Evolutionary conservation across 2,329 filamentous ascomycete species (phyloP).

Genomic region (Fusarium begoniae): DNA sequence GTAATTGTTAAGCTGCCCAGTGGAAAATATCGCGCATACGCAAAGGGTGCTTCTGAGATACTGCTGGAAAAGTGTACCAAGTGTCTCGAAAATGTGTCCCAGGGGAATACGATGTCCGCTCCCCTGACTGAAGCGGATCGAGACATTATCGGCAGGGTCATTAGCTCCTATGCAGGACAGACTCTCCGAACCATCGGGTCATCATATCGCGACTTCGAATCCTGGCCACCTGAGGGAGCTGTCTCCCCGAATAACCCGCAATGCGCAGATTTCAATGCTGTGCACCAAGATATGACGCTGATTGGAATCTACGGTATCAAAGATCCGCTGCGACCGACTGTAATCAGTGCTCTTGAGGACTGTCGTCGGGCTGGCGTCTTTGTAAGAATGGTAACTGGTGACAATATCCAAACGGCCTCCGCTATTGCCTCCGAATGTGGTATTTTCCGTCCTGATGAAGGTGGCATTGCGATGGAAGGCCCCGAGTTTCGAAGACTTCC

Average conservation of each 20-base stretch:
- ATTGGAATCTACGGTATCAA: constrained; percentile 70
- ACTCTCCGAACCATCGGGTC: constrained; percentile 80
- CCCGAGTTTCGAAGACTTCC: constrained; percentile 65
- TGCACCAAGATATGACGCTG: constrained; percentile 54
- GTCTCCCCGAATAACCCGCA: constrained; percentile 68
- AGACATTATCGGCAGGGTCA: constrained; percentile 62
- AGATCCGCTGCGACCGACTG: constrained; percentile 70
- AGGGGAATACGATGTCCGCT: constrained; percentile 60
- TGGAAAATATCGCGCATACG: constrained; percentile 57
- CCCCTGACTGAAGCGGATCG: constrained; percentile 63
- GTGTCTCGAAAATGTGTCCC: constrained; percentile 60
- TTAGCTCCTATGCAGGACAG: constrained; percentile 68
- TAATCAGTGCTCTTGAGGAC: constrained; percentile 68
- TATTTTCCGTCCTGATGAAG: constrained; percentile 58
- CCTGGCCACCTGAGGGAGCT: constrained; percentile 74
- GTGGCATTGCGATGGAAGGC: constrained; percentile 71
- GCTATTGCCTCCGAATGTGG: constrained; percentile 58
- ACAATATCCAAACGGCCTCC: constrained; percentile 55
- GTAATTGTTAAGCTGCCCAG: constrained; percentile 60
- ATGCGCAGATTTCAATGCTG: constrained; percentile 60
- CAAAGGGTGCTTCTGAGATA: constrained; percentile 68
- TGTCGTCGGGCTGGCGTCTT: constrained; percentile 74
- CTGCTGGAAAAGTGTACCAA: constrained; percentile 57
- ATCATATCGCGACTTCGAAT: constrained; percentile 75
- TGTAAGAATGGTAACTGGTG: constrained; percentile 70